Evolutionary conservation across 2,329 filamentous ascomycete genomes (phyloP).

Genomic region (Aspergillus niger): DNA sequence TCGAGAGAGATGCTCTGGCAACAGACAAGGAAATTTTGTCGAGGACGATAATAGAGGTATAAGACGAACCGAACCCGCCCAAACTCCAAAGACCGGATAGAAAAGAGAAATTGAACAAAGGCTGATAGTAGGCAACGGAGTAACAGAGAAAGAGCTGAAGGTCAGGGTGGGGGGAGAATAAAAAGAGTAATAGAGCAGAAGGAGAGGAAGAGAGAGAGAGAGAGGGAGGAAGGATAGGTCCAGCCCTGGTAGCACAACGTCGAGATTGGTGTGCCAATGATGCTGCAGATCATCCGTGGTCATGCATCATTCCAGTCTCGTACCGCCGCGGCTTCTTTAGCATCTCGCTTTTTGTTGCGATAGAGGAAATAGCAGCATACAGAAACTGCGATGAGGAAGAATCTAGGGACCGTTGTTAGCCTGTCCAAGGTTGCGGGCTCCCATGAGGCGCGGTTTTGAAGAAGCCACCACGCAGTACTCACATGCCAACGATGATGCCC

Average conservation of each 20-base stretch:
- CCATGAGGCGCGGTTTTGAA: background rate
- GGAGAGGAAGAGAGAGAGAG: too few relatives aligned
- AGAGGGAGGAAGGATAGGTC: background rate
- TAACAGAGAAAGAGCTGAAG: too few relatives aligned
- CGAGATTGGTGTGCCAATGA: background rate
- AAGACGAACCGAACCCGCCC: too few relatives aligned
- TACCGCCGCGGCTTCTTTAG: conserved; percentile 13
- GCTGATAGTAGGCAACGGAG: too few relatives aligned
- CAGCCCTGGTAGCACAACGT: background rate
- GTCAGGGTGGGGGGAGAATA: too few relatives aligned
- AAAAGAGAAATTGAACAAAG: too few relatives aligned
- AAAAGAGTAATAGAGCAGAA: background rate
- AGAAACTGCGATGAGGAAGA: conserved; percentile 14
- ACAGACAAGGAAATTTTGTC: too few relatives aligned
- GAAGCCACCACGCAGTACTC: background rate
- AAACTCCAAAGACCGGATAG: too few relatives aligned
- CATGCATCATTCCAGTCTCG: conserved; percentile 17
- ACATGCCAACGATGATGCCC: conserved; percentile 21
- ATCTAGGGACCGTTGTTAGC: conserved; percentile 2
- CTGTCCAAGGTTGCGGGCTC: background rate
- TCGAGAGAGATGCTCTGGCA: background rate
- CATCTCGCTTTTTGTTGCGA: conserved; percentile 21
- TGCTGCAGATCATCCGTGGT: background rate
- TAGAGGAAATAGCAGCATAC: conserved; percentile 19
- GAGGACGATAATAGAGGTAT: too few relatives aligned